Evolutionary conservation across 1,284 basidiomycete genomes (phyloP).

Genomic region (Ustilago curta): DNA sequence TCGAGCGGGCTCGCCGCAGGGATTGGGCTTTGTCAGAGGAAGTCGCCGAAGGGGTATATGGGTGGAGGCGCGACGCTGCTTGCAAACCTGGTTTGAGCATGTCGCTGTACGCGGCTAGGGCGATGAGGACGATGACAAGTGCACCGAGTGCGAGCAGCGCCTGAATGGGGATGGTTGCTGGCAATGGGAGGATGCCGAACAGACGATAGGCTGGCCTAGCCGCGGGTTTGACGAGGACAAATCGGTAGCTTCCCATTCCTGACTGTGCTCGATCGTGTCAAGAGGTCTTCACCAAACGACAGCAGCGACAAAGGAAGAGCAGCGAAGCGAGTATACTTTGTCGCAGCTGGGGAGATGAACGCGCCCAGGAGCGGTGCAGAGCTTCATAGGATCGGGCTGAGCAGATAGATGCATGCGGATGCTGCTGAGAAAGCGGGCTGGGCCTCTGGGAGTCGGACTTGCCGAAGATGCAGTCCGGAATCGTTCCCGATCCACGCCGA

Average conservation of each 20-base stretch:
- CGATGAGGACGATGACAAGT: slow-evolving; percentile 22
- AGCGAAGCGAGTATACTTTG: no score
- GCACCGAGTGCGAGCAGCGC: slow-evolving; percentile 18
- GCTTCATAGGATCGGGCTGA: neutral
- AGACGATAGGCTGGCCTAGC: slow-evolving; percentile 33
- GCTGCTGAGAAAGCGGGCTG: neutral
- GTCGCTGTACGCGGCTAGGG: slow-evolving; percentile 24
- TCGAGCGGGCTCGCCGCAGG: slow-evolving; percentile 32
- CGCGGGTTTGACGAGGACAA: slow-evolving; percentile 41
- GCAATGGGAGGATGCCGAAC: slow-evolving; percentile 24
- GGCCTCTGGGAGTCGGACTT: neutral
- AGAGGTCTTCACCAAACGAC: no score
- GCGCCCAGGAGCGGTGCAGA: neutral
- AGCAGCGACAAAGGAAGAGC: no score
- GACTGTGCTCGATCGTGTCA: neutral
- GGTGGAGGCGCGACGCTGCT: slow-evolving; percentile 35
- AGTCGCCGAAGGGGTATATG: slow-evolving; percentile 27
- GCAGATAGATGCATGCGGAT: neutral
- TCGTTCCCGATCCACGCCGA: neutral
- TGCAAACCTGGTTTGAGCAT: slow-evolving; percentile 43
- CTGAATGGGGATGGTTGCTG: slow-evolving; percentile 29
- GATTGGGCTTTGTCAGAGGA: slow-evolving; percentile 14
- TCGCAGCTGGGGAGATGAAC: no score
- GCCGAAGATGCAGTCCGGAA: neutral
- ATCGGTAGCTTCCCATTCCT: slow-evolving; percentile 38